A percentile compares a stretch with the other conserved stretches of the same genome.
Conservation (phyloP, 2,329 filamentous ascomycete species). For the Stenocarpella maydis region DNA sequence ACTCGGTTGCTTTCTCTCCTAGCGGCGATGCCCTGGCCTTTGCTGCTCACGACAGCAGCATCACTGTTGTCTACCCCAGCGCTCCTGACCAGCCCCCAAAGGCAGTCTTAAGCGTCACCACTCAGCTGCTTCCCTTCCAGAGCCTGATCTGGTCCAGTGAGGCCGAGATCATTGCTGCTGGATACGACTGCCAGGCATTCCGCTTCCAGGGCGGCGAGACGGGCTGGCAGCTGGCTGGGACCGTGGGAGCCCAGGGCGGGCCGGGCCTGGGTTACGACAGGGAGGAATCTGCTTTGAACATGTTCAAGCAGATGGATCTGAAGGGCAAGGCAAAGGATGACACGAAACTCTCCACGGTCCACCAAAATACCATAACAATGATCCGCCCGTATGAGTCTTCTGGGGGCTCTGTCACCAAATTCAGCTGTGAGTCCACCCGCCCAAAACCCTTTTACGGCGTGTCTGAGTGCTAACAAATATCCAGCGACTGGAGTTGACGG, state of each 20-base stretch:
- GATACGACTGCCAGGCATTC: conserved; percentile 90
- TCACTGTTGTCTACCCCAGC: conserved; percentile 94
- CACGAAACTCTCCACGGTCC: conserved; percentile 91
- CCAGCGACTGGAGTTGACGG: conserved; percentile 84
- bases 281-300: conserved; percentile 94
- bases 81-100: conserved; percentile 89
- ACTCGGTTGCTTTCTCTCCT: conserved; percentile 91
- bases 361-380: conserved; percentile 95
- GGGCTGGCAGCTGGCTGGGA: conserved; percentile 86
- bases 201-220: conserved; percentile 80
- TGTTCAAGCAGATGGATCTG: conserved; percentile 99
- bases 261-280: conserved; percentile 68
- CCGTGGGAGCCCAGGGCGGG: conserved; percentile 77
- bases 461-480: conserved; percentile 41
- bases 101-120: conserved; percentile 89
- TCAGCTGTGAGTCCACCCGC: conserved; percentile 76
- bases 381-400: conserved; percentile 78
- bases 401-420: conserved; percentile 73
- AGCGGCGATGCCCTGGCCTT: conserved; percentile 94
- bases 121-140: conserved; percentile 90
- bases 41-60: conserved; percentile 92
- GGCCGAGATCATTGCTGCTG: conserved; percentile 92
- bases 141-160: conserved; percentile 93
- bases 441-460: conserved; percentile 33
- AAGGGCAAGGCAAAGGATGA: conserved; percentile 93